phyloP scores from a whole-genome alignment of 2,329 filamentous ascomycete species.

The Xylaria sp. region DNA sequence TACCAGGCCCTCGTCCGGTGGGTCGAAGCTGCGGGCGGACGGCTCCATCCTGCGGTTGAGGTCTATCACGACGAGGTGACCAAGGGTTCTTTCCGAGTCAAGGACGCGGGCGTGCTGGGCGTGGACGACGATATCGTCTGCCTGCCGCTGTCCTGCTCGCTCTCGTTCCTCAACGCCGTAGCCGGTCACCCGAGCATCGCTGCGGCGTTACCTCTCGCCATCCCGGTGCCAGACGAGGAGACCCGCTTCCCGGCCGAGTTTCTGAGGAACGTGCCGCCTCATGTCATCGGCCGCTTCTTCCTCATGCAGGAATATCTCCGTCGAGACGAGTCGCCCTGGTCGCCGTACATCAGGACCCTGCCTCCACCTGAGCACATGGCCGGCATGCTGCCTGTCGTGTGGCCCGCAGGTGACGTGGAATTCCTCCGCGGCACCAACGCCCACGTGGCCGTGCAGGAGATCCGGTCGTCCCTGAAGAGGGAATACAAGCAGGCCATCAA shows the following conservation, averaged over 20 bases:
- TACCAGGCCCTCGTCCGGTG: constrained; percentile 34
- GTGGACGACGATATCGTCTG: constrained; percentile 60
- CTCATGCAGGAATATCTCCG: constrained; percentile 74
- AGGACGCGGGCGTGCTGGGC: constrained; percentile 47
- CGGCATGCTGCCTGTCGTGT: constrained; percentile 71
- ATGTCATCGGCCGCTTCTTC: constrained; percentile 74
- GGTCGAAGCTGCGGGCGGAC: constrained; percentile 34
- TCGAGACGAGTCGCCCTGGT: constrained; percentile 71
- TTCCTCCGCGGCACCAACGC: constrained; percentile 57
- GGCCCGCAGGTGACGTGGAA: constrained; percentile 68
- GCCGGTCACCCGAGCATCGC: constrained; percentile 47
- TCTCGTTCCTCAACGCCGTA: constrained; percentile 70
- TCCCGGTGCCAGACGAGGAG: constrained; percentile 26
- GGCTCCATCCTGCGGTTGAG: constrained; percentile 63
- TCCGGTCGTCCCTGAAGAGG: constrained; percentile 57
- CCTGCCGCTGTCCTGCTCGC: constrained; percentile 63
- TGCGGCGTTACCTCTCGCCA: constrained; percentile 28
- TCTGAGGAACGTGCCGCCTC: constrained; percentile 61
- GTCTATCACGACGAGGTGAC: constrained; percentile 63
- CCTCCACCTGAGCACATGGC: constrained; percentile 67
- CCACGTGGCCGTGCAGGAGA: constrained; percentile 51
- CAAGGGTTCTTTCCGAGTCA: constrained; percentile 66
- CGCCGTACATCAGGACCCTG: constrained; percentile 72
- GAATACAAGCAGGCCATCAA: constrained; percentile 60
- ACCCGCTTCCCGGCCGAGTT: constrained; percentile 62